These are phyloP conservation scores for Teunomyces pallodes DNA, from an alignment of 805 yeast species.

Conservation along the genomic window DNA sequence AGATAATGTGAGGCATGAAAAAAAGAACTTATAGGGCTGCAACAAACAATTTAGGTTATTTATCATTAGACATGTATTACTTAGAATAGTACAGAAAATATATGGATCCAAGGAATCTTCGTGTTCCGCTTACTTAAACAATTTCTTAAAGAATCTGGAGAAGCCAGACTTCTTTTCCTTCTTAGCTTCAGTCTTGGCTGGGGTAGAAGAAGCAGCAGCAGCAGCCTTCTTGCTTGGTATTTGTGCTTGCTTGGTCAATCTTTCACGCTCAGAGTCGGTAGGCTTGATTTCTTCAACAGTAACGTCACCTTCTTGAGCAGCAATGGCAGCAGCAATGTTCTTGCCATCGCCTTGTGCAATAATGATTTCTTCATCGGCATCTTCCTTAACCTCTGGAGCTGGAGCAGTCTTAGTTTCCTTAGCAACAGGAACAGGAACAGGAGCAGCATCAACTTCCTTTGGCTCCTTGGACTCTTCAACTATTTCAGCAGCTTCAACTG, in stretches of 20 bases:
- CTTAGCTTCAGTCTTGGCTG: slow-evolving; percentile 8
- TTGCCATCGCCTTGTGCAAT: slow-evolving; percentile 36
- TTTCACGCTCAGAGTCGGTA: slow-evolving; percentile 35
- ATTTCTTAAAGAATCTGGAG: slow-evolving; percentile 15
- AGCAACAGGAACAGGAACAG: neutral
- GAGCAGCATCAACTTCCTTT: slow-evolving; percentile 7
- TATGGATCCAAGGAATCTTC: neutral
- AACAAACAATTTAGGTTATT: neutral
- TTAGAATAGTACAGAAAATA: slow-evolving; percentile 2
- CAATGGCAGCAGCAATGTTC: slow-evolving; percentile 33
- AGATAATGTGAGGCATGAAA: no score
- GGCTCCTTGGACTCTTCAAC: slow-evolving; percentile 4
- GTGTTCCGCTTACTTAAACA: slow-evolving; percentile 9
- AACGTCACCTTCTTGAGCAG: slow-evolving; percentile 34
- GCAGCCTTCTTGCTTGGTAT: slow-evolving; percentile 2
- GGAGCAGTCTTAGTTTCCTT: neutral
- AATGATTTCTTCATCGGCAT: slow-evolving; percentile 36
- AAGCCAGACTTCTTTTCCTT: slow-evolving; percentile 13
- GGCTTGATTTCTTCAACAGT: slow-evolving; percentile 43
- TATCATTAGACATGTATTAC: slow-evolving; percentile 2
- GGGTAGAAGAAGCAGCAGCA: slow-evolving; percentile 13
- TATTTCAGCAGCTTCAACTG: slow-evolving; percentile 9
- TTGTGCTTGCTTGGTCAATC: slow-evolving; percentile 33
- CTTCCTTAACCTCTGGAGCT: slow-evolving; percentile 7
- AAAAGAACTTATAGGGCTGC: no score